Evolutionary conservation across 176 grass and related monocot species (phyloP).

Genomic region (Hsuehochloa calcarea): DNA sequence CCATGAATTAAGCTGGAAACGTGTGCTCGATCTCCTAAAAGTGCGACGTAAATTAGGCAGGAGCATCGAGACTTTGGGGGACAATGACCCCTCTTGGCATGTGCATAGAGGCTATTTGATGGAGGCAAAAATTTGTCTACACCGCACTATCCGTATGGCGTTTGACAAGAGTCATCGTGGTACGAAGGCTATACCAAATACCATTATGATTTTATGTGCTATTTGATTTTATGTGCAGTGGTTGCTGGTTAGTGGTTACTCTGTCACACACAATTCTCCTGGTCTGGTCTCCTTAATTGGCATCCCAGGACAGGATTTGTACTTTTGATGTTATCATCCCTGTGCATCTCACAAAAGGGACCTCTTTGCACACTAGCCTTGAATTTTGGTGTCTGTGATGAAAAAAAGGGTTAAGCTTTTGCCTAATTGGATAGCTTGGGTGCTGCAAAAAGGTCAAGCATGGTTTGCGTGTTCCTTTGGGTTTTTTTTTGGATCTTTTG

Average conservation of each 20-base stretch:
- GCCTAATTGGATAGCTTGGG: background rate
- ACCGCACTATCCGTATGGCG: too few species aligned
- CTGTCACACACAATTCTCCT: background rate
- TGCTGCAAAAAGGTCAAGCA: conserved; percentile 36
- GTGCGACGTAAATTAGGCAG: conserved; percentile 25
- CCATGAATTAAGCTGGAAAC: background rate
- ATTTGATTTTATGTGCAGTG: too few species aligned
- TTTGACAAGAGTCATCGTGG: too few species aligned
- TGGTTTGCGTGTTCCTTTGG: conserved; percentile 31
- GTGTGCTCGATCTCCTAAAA: background rate
- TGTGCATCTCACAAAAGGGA: background rate
- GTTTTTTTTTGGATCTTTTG: conserved; percentile 18
- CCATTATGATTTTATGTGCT: too few species aligned
- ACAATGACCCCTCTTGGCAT: too few species aligned
- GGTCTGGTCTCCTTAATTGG: background rate
- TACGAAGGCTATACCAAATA: too few species aligned
- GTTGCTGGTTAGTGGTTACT: background rate
- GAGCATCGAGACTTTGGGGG: conserved; percentile 14
- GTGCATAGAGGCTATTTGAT: too few species aligned
- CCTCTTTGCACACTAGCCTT: background rate
- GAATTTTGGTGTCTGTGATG: background rate
- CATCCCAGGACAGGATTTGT: background rate
- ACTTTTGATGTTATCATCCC: background rate
- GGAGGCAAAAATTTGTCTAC: too few species aligned
- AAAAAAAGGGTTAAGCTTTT: background rate